A percentile compares a stretch with the other conserved stretches of the same genome.
phyloP scores from a whole-genome alignment of 2,329 filamentous ascomycete genomes.

The Sarocladium strictum region DNA sequence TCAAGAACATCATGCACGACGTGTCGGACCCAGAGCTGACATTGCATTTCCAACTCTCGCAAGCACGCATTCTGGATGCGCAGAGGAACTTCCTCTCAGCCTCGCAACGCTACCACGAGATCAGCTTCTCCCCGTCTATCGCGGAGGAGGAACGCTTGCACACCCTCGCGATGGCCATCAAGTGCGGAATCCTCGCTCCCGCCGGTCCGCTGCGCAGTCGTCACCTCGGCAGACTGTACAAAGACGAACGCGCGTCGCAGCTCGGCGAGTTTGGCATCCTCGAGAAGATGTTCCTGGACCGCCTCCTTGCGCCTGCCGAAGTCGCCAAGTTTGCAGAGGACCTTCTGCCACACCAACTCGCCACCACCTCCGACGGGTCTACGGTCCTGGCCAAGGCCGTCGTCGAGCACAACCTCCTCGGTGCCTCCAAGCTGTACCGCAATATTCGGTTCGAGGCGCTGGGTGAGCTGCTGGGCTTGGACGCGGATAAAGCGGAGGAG shows the following conservation, averaged over 20 bases:
- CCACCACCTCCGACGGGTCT: slow-evolving; percentile 80
- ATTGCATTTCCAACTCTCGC: slow-evolving; percentile 83
- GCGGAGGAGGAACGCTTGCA: slow-evolving; percentile 80
- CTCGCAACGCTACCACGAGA: slow-evolving; percentile 79
- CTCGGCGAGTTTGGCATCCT: slow-evolving; percentile 81
- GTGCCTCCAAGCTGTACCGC: slow-evolving; percentile 70
- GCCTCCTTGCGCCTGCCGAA: slow-evolving; percentile 74
- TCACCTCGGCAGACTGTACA: slow-evolving; percentile 78
- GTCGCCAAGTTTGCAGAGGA: slow-evolving; percentile 78
- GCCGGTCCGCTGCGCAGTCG: slow-evolving; percentile 81
- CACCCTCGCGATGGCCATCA: slow-evolving; percentile 80
- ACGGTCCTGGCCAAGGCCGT: slow-evolving; percentile 92
- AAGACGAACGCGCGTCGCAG: slow-evolving; percentile 75
- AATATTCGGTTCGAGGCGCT: slow-evolving; percentile 75
- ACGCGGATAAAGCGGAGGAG: slow-evolving; percentile 76
- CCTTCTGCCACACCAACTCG: slow-evolving; percentile 82
- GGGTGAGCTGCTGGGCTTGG: slow-evolving; percentile 69
- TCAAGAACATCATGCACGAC: slow-evolving; percentile 84
- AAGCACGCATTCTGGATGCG: slow-evolving; percentile 88
- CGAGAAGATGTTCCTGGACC: slow-evolving; percentile 96
- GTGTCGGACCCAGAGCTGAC: slow-evolving; percentile 68
- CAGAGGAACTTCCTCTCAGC: slow-evolving; percentile 86
- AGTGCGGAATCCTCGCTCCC: slow-evolving; percentile 86
- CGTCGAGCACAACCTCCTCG: slow-evolving; percentile 91
- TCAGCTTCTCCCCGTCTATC: slow-evolving; percentile 73